A percentile compares a stretch with the other conserved stretches of the same genome.
Conservation (phyloP, 2,329 filamentous ascomycete species). For the Fusarium kyushuense region DNA sequence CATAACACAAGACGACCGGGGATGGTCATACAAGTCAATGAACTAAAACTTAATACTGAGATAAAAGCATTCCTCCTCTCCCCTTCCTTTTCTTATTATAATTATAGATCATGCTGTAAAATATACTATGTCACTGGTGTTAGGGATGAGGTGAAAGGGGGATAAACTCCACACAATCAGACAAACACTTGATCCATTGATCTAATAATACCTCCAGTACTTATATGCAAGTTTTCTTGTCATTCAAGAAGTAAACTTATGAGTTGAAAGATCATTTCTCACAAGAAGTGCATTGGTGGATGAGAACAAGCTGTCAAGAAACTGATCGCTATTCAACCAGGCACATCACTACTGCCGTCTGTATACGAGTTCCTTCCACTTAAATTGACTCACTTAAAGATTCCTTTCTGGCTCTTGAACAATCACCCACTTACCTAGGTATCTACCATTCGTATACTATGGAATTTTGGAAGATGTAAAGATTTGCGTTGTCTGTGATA, state of each 20-base stretch:
- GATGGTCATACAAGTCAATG: slow-evolving; percentile 1
- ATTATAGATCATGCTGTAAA: slow-evolving; percentile 38
- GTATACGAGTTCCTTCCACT: not conserved
- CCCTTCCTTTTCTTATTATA: slow-evolving; percentile 15
- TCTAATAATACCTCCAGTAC: not conserved
- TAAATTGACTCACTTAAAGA: not conserved
- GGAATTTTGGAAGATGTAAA: not conserved
- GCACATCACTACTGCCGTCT: not conserved
- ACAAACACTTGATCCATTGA: slow-evolving; percentile 1
- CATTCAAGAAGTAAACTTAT: too few relatives aligned
- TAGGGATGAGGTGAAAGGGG: slow-evolving; percentile 17
- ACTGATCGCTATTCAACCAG: not conserved
- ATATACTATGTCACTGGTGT: slow-evolving; percentile 25
- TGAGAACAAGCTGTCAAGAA: not conserved
- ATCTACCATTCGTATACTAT: not conserved
- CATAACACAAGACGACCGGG: slow-evolving; percentile 11
- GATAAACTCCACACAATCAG: slow-evolving; percentile 25
- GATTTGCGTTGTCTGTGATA: not conserved
- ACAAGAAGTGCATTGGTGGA: too few relatives aligned
- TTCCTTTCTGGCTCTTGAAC: not conserved
- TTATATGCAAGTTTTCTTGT: too few relatives aligned
- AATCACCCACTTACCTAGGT: too few relatives aligned
- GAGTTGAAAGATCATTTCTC: not conserved
- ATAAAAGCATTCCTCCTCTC: not conserved
- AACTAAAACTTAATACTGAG: slow-evolving; percentile 6